Evolutionary conservation across 495 filamentous ascomycete genomes (phyloP).

Genomic region (Tuber umbilicatum): DNA sequence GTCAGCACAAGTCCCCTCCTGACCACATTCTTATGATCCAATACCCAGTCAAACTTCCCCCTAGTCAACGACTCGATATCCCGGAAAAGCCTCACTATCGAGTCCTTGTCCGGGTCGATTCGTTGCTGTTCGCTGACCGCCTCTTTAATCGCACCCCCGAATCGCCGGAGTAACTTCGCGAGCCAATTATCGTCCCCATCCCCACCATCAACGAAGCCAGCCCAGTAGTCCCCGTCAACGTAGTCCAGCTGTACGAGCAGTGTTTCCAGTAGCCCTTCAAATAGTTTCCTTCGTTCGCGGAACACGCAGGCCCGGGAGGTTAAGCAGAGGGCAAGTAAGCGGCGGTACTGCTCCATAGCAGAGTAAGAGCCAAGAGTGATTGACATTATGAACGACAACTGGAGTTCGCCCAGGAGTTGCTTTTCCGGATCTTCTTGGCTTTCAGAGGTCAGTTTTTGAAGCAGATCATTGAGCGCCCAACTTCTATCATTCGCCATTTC

Average conservation of each 20-base stretch:
- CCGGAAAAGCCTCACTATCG: slow-evolving; percentile 42
- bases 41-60: slow-evolving; percentile 58
- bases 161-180: slow-evolving; percentile 51
- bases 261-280: slow-evolving; percentile 54
- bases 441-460: slow-evolving; percentile 41
- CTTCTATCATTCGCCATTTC: slow-evolving; percentile 62
- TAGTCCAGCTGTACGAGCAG: slow-evolving; percentile 66
- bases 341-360: slow-evolving; percentile 83
- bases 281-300: slow-evolving; percentile 51
- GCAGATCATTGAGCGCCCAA: slow-evolving; percentile 55
- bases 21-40: slow-evolving; percentile 52
- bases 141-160: slow-evolving; percentile 48
- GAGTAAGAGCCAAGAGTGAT: slow-evolving; percentile 76
- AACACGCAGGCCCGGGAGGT: slow-evolving; percentile 58
- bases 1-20: slow-evolving; percentile 61
- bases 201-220: slow-evolving; percentile 51
- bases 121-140: slow-evolving; percentile 39
- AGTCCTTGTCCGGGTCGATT: slow-evolving; percentile 46
- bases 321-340: slow-evolving; percentile 63
- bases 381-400: slow-evolving; percentile 76
- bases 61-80: slow-evolving; percentile 54
- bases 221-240: slow-evolving; percentile 58
- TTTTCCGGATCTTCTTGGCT: slow-evolving; percentile 29
- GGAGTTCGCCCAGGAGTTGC: slow-evolving; percentile 74
- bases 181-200: slow-evolving; percentile 52